Base-by-base conservation (phyloP, 192 early-diverging fungal genomes). In the Bifiguratus adelaidae region DNA sequence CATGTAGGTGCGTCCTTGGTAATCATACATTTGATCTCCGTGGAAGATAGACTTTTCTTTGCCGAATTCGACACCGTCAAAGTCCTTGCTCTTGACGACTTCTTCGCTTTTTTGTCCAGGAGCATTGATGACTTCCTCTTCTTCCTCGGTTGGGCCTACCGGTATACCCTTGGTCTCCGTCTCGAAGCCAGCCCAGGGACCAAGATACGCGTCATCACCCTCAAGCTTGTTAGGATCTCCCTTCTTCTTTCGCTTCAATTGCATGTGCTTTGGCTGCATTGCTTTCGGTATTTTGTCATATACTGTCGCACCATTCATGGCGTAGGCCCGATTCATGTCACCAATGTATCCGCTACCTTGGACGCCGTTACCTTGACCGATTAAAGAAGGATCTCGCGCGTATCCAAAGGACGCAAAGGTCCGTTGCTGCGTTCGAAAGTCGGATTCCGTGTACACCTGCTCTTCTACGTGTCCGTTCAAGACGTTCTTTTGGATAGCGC, bases 1-100 rank as follows among this genome's bases (percentile, higher is more conserved):
- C 86, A 99, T 92, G 53, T 97, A 99, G 5, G 94, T 93, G 35
- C 96, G 63, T 19, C 94, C 94, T 52, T 88, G 73, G 68, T 96
- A 97, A 65, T 99, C 94, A 25, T 62, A 69, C 60, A 89, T 86
- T 0, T 77, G 47, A 58, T 82, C 81, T 25, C 91, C 92, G 56
- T 99, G 94, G 63, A 96, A 92, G 15, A 59, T 68, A 1, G 88
- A 82, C 41, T 67, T 84, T 63, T 99, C 96, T 4, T 67, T 61
- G 41, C 75, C 85, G n/a, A n/a, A n/a, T n/a, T n/a, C n/a, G n/a
- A n/a, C n/a, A n/a, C n/a, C n/a, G n/a, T n/a, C n/a, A n/a, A n/a
- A n/a, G n/a, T n/a, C n/a, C n/a, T n/a, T n/a, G n/a, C n/a, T n/a
- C n/a, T n/a, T n/a, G 61, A 55, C 48, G 49, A 41, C 65, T 52